phyloP scores from a whole-genome alignment of 1,284 basidiomycete genomes.

The Xerocomus nothofagi region DNA sequence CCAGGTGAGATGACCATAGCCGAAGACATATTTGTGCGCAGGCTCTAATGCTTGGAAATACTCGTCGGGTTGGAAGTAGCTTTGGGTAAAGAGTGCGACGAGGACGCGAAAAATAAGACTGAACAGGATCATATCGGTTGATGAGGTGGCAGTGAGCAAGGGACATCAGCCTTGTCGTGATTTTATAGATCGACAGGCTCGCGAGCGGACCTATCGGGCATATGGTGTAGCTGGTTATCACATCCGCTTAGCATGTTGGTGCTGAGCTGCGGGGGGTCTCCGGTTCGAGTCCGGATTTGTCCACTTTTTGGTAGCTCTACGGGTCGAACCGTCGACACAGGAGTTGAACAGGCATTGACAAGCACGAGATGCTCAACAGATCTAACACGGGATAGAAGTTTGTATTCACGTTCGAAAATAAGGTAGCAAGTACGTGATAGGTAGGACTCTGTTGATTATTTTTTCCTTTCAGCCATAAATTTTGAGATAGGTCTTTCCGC shows the following conservation, averaged over 20 bases:
- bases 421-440: background rate
- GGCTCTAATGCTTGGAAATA: conserved; percentile 95
- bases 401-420: background rate
- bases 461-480: conserved; percentile 36
- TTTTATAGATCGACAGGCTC: background rate
- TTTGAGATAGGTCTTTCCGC: conserved; percentile 42
- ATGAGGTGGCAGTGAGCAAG: conserved; percentile 2
- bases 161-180: too few species aligned
- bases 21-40: conserved; percentile 86
- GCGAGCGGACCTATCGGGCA: conserved; percentile 26
- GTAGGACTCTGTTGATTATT: background rate
- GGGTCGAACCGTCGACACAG: background rate
- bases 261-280: conserved; percentile 37
- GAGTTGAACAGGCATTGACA: background rate
- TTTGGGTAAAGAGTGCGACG: conserved; percentile 71
- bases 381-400: background rate
- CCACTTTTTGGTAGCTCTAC: background rate
- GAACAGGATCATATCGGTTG: conserved; percentile 23
- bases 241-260: conserved; percentile 45
- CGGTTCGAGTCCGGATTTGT: conserved; percentile 35
- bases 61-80: conserved; percentile 98
- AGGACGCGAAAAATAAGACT: conserved; percentile 51
- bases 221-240: conserved; percentile 53
- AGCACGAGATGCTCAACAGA: background rate
- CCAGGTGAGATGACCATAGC: conserved; percentile 93